Conservation (phyloP, 176 grass and related monocot genomes). For the Hyparrhenia diplandra region DNA sequence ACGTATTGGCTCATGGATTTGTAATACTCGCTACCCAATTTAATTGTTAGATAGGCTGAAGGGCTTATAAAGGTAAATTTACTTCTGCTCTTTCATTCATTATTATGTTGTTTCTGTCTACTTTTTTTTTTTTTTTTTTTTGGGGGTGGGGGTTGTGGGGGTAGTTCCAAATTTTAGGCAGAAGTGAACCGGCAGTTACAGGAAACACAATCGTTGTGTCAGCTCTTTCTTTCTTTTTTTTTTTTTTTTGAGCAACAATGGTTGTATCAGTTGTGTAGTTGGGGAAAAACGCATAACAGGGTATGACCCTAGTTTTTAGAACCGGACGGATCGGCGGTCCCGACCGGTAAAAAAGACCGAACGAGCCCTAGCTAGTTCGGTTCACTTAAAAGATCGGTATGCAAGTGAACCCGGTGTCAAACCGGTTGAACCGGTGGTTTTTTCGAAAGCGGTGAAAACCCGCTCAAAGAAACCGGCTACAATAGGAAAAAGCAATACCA, state of each 20-base stretch:
- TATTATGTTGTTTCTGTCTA: neutral
- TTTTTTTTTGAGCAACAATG: too few relatives aligned
- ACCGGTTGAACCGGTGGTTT: too few relatives aligned
- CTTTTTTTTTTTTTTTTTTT: neutral
- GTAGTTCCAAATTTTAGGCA: neutral
- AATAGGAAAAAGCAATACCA: too few relatives aligned
- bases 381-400: too few relatives aligned
- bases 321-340: too few relatives aligned
- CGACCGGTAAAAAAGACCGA: neutral
- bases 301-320: too few relatives aligned
- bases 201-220: neutral
- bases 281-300: neutral
- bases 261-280: neutral
- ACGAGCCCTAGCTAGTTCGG: too few relatives aligned
- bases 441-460: too few relatives aligned
- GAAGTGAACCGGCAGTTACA: neutral
- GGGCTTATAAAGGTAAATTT: conserved; percentile 24
- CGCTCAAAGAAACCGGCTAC: too few relatives aligned
- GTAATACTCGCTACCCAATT: conserved; percentile 15
- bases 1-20: neutral
- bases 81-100: neutral
- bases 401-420: too few relatives aligned
- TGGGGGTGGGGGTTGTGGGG: too few relatives aligned
- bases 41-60: conserved; percentile 30
- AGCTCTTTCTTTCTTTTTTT: too few relatives aligned